Conservation (phyloP, 805 yeast species). For the Phaffomyces antillensis region DNA sequence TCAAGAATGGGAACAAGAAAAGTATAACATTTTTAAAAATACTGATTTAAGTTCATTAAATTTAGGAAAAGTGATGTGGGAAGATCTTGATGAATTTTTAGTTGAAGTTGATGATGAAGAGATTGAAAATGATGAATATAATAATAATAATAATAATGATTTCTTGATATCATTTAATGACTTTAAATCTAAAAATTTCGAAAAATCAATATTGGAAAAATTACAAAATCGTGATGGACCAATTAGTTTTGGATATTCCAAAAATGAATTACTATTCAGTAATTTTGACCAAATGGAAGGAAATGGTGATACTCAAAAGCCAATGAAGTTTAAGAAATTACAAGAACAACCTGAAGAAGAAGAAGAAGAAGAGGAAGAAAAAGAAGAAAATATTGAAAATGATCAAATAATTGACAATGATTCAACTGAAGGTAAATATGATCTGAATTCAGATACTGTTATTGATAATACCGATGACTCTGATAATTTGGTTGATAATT, state of each 20-base stretch:
- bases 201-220: constrained; percentile 15
- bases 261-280: constrained; percentile 14
- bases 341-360: constrained; percentile 7
- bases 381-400: constrained; percentile 1
- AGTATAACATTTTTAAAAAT: constrained; percentile 64
- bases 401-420: not conserved
- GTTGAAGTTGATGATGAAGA: constrained; percentile 20
- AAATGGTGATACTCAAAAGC: constrained; percentile 6
- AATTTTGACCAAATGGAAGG: constrained; percentile 15
- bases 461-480: constrained; percentile 11
- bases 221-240: constrained; percentile 12
- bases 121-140: constrained; percentile 11
- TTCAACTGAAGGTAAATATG: constrained; percentile 18
- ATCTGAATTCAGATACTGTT: constrained; percentile 18
- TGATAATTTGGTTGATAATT: constrained; percentile 2
- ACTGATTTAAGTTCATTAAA: constrained; percentile 53
- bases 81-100: constrained; percentile 43
- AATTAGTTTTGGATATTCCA: constrained; percentile 13
- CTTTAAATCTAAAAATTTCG: constrained; percentile 16
- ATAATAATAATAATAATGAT: constrained; percentile 12
- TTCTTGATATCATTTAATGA: constrained; percentile 15
- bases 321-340: constrained; percentile 18
- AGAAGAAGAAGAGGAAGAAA: constrained; percentile 7
- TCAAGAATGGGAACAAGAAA: constrained; percentile 67
- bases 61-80: constrained; percentile 59